Evolutionary conservation across 2,329 filamentous ascomycete genomes (phyloP), one percentile per base, ranked within the genome.

Genomic region (Fusarium gaditjirri): DNA sequence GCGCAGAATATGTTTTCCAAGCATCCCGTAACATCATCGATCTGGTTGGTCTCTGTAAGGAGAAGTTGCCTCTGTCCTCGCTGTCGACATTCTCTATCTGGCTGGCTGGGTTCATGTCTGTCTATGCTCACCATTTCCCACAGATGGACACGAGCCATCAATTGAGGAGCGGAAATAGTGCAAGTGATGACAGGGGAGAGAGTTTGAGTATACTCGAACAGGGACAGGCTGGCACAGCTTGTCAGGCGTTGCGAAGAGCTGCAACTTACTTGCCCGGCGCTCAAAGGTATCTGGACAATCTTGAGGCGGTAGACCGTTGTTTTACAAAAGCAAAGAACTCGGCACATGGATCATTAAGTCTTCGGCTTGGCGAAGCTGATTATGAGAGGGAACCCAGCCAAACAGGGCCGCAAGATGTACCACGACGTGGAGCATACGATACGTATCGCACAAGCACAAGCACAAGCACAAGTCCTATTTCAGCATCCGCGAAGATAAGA

Each of bases 1-100:
- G 31, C 8, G 50, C 62, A 42, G 31, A 49, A 11, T n/a, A 65
- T 17, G 31, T 49, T 8, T 65, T 65, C 79, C 86, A 84, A 64
- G 86, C 91, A 6, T 89, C 89, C 10, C 85, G 85, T 55, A 87
- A 90, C 29, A 90, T 93, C 65, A 85, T 92, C 46, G 87, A 92
- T 59, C 82, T 94, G 33, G 86, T 92, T 21, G 85, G 87, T 19
- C 88, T 90, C 8, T 91, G 89, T 75, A 85, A 88, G 59, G 86
- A 88, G 60, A 88, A 88, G 61, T 81, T 93, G 4, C 89, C 91
- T 3, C 88, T 93, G 78, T 93, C 92, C 2, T 90, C 91, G 0
- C 86, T 93, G 38, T 86, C 91, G 7, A 86, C 89, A 7, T 93
- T 92, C 75, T 88, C 91, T 5, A 84, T 92, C 42, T 94, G 91